These are phyloP conservation scores for Fusarium kyushuense DNA, from an alignment of 2,329 filamentous ascomycete species.

Conservation along the genomic window DNA sequence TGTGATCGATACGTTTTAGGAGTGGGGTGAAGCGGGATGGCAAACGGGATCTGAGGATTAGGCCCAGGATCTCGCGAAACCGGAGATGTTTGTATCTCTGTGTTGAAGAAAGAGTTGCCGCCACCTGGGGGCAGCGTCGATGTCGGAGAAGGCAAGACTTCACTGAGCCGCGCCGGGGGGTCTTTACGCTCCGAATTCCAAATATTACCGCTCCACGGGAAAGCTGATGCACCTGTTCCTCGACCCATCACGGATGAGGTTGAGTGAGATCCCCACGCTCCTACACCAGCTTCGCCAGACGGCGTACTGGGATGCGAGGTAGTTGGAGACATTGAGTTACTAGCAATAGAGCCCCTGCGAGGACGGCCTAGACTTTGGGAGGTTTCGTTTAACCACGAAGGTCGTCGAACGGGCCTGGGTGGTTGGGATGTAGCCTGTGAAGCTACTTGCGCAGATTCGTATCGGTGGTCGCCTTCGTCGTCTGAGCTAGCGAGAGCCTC, in stretches of 20 bases:
- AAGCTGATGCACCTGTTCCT: conserved; percentile 62
- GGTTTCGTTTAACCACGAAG: conserved; percentile 90
- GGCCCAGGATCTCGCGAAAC: conserved; percentile 64
- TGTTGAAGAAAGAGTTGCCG: conserved; percentile 62
- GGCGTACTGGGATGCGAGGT: conserved; percentile 86
- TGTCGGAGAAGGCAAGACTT: conserved; percentile 81
- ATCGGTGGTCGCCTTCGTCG: conserved; percentile 82
- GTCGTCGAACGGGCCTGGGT: conserved; percentile 74
- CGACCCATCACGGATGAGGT: conserved; percentile 63
- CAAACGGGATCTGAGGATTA: conserved; percentile 81
- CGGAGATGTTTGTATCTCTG: conserved; percentile 65
- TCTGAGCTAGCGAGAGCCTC: conserved; percentile 95
- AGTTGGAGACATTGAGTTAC: conserved; percentile 81
- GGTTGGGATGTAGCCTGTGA: conserved; percentile 55
- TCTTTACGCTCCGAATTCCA: conserved; percentile 86
- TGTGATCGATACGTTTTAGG: conserved; percentile 95
- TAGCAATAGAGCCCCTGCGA: conserved; percentile 81
- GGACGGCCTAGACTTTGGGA: conserved; percentile 71
- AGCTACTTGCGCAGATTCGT: conserved; percentile 62
- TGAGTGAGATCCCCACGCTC: conserved; percentile 67
- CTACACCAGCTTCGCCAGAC: conserved; percentile 69
- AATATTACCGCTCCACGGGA: conserved; percentile 83
- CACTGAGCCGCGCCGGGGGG: conserved; percentile 77
- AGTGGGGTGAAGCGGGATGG: conserved; percentile 88
- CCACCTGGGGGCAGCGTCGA: conserved; percentile 65